Percentiles rank a stretch among this genome's conserved stretches.
These are phyloP conservation scores for Penicillium cinerascens DNA, from an alignment of 495 filamentous ascomycete species.

Conservation along the genomic window DNA sequence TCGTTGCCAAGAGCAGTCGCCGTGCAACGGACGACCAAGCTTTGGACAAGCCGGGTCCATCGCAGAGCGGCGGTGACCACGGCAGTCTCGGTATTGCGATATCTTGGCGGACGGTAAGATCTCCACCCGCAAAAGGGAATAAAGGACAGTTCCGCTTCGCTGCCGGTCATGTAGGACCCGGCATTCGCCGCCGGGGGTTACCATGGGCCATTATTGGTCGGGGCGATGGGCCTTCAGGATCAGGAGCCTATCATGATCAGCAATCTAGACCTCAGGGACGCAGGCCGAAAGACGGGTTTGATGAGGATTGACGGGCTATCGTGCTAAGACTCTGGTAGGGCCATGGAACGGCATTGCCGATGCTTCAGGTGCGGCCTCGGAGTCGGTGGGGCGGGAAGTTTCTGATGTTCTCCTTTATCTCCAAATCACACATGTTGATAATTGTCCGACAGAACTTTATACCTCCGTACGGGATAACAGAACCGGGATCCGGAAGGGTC, in stretches of 20 bases:
- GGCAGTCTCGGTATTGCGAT: not conserved
- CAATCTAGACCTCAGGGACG: slow-evolving; percentile 12
- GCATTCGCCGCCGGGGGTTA: not conserved
- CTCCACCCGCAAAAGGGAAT: not conserved
- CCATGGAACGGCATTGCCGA: not conserved
- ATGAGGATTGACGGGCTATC: slow-evolving; percentile 16
- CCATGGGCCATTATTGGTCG: slow-evolving; percentile 23
- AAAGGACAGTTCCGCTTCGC: not conserved
- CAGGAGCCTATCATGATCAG: slow-evolving; percentile 16
- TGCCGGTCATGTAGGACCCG: not conserved
- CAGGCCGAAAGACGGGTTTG: slow-evolving; percentile 7
- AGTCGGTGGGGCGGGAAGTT: slow-evolving; percentile 1
- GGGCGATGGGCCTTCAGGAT: slow-evolving; percentile 29
- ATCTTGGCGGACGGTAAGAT: slow-evolving; percentile 1
- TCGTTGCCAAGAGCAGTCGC: not conserved
- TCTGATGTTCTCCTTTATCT: not conserved
- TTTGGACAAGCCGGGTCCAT: not conserved
- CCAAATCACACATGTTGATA: too few species aligned
- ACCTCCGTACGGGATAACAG: too few species aligned
- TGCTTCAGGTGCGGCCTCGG: not conserved
- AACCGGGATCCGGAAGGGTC: not conserved
- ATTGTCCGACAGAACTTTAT: too few species aligned
- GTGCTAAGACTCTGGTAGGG: not conserved
- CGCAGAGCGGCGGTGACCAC: not conserved
- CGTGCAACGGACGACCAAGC: not conserved